phyloP scores from a whole-genome alignment of 164 flowering plant species.

The Kalanchoe fedtschenkoi region DNA sequence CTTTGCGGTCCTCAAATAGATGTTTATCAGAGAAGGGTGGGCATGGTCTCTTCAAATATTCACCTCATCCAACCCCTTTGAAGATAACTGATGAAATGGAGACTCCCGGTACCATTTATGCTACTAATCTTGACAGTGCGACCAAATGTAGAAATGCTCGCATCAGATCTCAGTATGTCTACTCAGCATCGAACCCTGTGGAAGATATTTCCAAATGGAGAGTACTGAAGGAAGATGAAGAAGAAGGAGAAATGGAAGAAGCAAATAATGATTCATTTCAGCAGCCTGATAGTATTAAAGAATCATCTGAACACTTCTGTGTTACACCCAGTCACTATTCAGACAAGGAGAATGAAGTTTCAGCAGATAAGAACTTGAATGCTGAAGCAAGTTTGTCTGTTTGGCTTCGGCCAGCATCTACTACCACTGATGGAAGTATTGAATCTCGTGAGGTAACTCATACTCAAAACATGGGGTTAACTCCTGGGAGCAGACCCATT shows the following conservation, averaged over 20 bases:
- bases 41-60: slow-evolving; percentile 19
- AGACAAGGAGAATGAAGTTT: slow-evolving; percentile 9
- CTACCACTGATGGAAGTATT: slow-evolving; percentile 13
- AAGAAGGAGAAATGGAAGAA: background rate
- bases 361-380: slow-evolving; percentile 16
- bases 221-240: slow-evolving; percentile 27
- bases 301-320: slow-evolving; percentile 18
- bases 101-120: slow-evolving; percentile 86
- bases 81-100: slow-evolving; percentile 76
- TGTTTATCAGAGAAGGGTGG: slow-evolving; percentile 19
- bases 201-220: slow-evolving; percentile 35
- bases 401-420: slow-evolving; percentile 44
- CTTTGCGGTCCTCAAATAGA: slow-evolving; percentile 19
- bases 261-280: slow-evolving; percentile 1
- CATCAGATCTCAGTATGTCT: slow-evolving; percentile 69
- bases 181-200: slow-evolving; percentile 43
- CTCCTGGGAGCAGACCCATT: slow-evolving; percentile 64
- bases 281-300: slow-evolving; percentile 15
- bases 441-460: slow-evolving; percentile 9
- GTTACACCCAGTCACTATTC: slow-evolving; percentile 11
- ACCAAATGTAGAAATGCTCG: slow-evolving; percentile 30
- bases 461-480: slow-evolving; percentile 16
- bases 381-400: slow-evolving; percentile 47
- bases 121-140: slow-evolving; percentile 26
- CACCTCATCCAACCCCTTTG: slow-evolving; percentile 67